A percentile compares a stretch with the other conserved stretches of the same genome.
These are phyloP conservation scores for Centaurea solstitialis DNA, from an alignment of 129 eudicot species.

Conservation along the genomic window DNA sequence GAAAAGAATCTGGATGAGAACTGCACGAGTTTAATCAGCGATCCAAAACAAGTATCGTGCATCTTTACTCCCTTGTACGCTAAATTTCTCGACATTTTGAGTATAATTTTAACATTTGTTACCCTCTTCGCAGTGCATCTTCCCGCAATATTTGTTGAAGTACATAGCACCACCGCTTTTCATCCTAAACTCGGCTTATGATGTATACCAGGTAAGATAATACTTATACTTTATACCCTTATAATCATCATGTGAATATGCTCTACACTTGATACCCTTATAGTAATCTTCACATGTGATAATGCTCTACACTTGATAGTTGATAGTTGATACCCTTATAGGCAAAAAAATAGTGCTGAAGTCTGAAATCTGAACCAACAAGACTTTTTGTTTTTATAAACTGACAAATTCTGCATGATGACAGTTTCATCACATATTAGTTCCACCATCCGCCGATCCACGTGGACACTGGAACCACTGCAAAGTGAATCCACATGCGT, in stretches of 20 bases:
- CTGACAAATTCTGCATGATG: too few relatives aligned
- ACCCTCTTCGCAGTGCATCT: slow-evolving; percentile 66
- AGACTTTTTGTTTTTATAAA: too few relatives aligned
- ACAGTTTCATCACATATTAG: slow-evolving; percentile 86
- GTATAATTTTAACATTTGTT: slow-evolving; percentile 14
- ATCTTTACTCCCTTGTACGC: not conserved
- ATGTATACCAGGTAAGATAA: slow-evolving; percentile 82
- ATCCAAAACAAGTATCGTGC: slow-evolving; percentile 63
- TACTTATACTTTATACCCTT: too few relatives aligned
- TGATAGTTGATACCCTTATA: too few relatives aligned
- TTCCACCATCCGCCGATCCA: slow-evolving; percentile 88
- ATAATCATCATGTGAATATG: too few relatives aligned
- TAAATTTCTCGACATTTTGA: not conserved
- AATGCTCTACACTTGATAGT: too few relatives aligned
- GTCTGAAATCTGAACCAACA: too few relatives aligned
- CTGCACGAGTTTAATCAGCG: slow-evolving; percentile 55
- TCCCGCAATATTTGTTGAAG: slow-evolving; percentile 77
- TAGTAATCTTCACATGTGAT: too few relatives aligned
- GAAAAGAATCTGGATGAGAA: slow-evolving; percentile 64
- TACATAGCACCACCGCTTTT: slow-evolving; percentile 78
- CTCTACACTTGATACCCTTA: too few relatives aligned
- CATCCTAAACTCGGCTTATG: slow-evolving; percentile 90
- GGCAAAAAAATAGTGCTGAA: too few relatives aligned
- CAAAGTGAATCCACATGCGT: slow-evolving; percentile 60
- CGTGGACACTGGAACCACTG: slow-evolving; percentile 74